Conservation (phyloP, 2,329 filamentous ascomycete species). For the Gaeumannomyces tritici region DNA sequence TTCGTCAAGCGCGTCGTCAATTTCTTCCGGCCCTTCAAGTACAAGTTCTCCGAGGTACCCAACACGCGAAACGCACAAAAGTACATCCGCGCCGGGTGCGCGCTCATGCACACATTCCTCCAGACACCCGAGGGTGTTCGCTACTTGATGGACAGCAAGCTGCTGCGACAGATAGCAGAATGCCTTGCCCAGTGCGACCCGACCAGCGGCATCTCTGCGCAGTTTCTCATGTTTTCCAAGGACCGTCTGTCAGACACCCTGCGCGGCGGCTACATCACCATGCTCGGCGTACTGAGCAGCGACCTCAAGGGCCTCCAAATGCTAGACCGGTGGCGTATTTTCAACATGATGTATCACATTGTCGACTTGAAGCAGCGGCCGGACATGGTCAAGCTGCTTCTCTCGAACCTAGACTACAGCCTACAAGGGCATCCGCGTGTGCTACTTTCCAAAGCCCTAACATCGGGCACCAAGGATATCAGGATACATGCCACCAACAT, state of each 20-base stretch:
- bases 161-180: conserved; percentile 87
- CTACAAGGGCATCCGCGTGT: conserved; percentile 83
- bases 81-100: conserved; percentile 83
- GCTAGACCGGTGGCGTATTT: conserved; percentile 92
- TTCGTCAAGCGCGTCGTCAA: conserved; percentile 92
- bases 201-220: conserved; percentile 65
- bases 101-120: conserved; percentile 75
- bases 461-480: conserved; percentile 82
- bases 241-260: conserved; percentile 80
- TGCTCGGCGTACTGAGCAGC: conserved; percentile 78
- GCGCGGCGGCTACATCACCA: conserved; percentile 86
- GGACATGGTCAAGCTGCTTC: conserved; percentile 79
- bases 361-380: conserved; percentile 84
- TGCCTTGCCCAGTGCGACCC: conserved; percentile 92
- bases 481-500: conserved; percentile 83
- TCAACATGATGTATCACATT: conserved; percentile 99
- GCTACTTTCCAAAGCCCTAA: conserved; percentile 86
- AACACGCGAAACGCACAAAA: conserved; percentile 91
- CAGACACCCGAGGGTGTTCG: conserved; percentile 77
- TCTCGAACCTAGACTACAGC: conserved; percentile 88
- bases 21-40: conserved; percentile 96
- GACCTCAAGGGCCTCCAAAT: conserved; percentile 78
- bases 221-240: conserved; percentile 79
- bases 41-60: conserved; percentile 80
- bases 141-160: conserved; percentile 84